These are phyloP conservation scores for Blastomyces emzantsi DNA, from an alignment of 2,329 filamentous ascomycete species.

Conservation along the genomic window DNA sequence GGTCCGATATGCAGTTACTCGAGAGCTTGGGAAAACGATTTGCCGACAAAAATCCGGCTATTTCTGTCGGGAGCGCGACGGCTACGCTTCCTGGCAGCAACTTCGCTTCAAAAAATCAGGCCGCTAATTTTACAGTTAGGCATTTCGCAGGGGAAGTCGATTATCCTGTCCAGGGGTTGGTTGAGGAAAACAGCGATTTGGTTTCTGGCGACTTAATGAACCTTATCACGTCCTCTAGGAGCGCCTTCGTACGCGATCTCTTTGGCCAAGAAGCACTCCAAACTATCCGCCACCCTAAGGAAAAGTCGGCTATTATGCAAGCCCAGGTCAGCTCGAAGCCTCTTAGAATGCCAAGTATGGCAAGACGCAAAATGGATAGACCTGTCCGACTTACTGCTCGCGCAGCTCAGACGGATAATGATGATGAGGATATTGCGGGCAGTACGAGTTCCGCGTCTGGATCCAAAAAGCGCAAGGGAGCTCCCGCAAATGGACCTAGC, in stretches of 20 bases:
- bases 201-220: constrained; percentile 96
- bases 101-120: constrained; percentile 72
- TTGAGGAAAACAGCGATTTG: constrained; percentile 93
- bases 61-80: constrained; percentile 65
- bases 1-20: constrained; percentile 79
- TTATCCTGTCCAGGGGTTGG: constrained; percentile 73
- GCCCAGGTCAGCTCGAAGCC: constrained; percentile 95
- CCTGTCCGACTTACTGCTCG: constrained; percentile 37
- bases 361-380: constrained; percentile 61
- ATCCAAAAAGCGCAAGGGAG: constrained; percentile 24
- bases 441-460: constrained; percentile 21
- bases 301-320: constrained; percentile 85
- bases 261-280: constrained; percentile 95
- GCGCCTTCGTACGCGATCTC: constrained; percentile 76
- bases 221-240: constrained; percentile 79
- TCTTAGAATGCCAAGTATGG: constrained; percentile 83
- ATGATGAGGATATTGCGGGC: constrained; percentile 17
- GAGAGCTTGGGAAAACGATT: constrained; percentile 90
- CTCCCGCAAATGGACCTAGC: constrained; percentile 38
- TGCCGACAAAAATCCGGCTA: constrained; percentile 86
- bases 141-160: constrained; percentile 97
- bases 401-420: constrained; percentile 17
- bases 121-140: constrained; percentile 77
- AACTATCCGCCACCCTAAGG: constrained; percentile 86
- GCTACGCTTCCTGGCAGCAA: constrained; percentile 78